A percentile compares a stretch with the other conserved stretches of the same genome.
phyloP scores from a whole-genome alignment of 2,329 filamentous ascomycete genomes.

The Tolypocladium album region DNA sequence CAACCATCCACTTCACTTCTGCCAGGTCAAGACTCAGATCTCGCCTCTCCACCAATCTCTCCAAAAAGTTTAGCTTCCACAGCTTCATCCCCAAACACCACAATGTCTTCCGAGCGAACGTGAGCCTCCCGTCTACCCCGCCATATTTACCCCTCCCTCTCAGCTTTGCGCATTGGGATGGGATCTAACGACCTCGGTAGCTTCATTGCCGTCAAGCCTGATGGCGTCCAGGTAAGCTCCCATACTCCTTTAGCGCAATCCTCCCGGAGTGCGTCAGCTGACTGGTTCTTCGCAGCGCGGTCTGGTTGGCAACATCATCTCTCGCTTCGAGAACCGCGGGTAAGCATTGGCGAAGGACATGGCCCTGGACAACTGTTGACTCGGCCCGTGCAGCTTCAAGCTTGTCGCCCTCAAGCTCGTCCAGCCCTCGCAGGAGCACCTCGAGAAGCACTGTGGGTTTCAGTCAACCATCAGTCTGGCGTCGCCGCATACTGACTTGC shows the following conservation, averaged over 20 bases:
- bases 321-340: constrained; percentile 95
- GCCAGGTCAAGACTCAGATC: constrained; percentile 10
- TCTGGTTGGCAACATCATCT: constrained; percentile 95
- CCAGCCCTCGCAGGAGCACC: constrained; percentile 82
- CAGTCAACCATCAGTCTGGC: background rate
- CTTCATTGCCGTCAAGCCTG: constrained; percentile 99
- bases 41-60: constrained; percentile 6
- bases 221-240: constrained; percentile 83
- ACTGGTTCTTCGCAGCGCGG: constrained; percentile 56
- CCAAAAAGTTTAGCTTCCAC: constrained; percentile 11
- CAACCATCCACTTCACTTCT: constrained; percentile 13
- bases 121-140: constrained; percentile 38
- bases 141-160: constrained; percentile 15
- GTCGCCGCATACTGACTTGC: constrained; percentile 14
- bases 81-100: constrained; percentile 24
- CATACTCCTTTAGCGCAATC: background rate
- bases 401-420: constrained; percentile 95
- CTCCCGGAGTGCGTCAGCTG: constrained; percentile 5
- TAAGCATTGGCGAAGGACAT: constrained; percentile 28
- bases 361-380: background rate
- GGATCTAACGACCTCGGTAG: constrained; percentile 36
- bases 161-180: background rate
- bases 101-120: constrained; percentile 79
- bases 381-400: constrained; percentile 63
- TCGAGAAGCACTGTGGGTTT: constrained; percentile 81